These are phyloP conservation scores for Cladosporium austrohemisphaericum DNA, from an alignment of 2,329 filamentous ascomycete genomes.

Conservation along the genomic window DNA sequence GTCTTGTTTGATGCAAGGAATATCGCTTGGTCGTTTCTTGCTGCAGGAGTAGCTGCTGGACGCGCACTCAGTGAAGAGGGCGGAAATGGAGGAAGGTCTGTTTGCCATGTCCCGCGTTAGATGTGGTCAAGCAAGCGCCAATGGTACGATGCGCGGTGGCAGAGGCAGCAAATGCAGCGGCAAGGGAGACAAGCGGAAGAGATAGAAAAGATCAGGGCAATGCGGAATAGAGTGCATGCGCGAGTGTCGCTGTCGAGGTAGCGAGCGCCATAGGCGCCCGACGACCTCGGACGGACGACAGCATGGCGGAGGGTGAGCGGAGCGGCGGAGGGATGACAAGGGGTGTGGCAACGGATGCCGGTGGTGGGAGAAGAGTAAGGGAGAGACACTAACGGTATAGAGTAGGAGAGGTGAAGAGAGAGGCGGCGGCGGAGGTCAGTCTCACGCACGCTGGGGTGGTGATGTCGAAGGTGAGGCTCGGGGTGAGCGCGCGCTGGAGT, in stretches of 20 bases:
- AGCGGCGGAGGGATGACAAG: constrained; percentile 16
- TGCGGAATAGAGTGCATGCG: constrained; percentile 8
- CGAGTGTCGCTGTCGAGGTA: background rate
- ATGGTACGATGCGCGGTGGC: constrained; percentile 7
- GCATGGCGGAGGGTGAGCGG: background rate
- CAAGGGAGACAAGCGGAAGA: constrained; percentile 29
- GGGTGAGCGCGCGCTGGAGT: no score
- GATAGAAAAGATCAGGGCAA: constrained; percentile 25
- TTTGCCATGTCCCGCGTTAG: constrained; percentile 28
- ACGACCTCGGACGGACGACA: constrained; percentile 1
- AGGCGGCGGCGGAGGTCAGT: constrained; percentile 5
- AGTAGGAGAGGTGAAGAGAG: constrained; percentile 14
- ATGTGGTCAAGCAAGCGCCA: constrained; percentile 20
- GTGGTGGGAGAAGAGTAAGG: constrained; percentile 32
- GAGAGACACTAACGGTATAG: constrained; percentile 31
- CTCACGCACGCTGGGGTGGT: constrained; percentile 14
- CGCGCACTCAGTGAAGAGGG: constrained; percentile 13
- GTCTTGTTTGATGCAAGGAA: constrained; percentile 14
- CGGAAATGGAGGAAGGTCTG: constrained; percentile 21
- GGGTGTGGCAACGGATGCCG: constrained; percentile 54
- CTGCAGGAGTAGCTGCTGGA: constrained; percentile 8
- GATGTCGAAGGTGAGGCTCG: background rate
- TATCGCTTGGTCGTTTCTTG: background rate
- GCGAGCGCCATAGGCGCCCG: constrained; percentile 6
- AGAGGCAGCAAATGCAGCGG: constrained; percentile 16